phyloP scores from a whole-genome alignment of 306 rosid species.

The Macrotyloma uniflorum region DNA sequence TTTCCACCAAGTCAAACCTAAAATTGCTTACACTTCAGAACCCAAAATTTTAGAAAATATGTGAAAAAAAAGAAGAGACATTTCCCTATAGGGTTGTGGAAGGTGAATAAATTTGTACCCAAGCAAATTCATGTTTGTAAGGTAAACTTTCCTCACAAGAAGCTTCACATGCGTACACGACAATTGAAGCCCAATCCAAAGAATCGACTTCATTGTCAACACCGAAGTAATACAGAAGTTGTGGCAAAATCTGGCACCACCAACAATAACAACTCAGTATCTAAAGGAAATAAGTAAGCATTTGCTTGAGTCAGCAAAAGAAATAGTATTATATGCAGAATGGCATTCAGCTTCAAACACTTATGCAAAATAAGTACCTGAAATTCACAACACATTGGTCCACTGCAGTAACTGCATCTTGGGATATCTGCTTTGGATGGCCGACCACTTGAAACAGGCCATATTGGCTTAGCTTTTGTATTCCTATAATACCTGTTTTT shows the following conservation, averaged over 20 bases:
- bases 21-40: background rate
- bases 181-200: background rate
- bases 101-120: constrained; percentile 8
- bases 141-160: background rate
- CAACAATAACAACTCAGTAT: background rate
- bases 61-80: background rate
- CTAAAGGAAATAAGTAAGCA: background rate
- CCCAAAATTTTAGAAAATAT: background rate
- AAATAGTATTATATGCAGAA: background rate
- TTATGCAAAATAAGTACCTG: background rate
- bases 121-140: background rate
- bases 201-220: background rate
- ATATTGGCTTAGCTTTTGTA: background rate
- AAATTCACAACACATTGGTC: constrained; percentile 3
- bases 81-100: background rate
- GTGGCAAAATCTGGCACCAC: background rate
- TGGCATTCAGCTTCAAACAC: background rate
- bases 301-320: background rate
- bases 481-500: background rate
- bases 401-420: background rate
- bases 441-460: background rate
- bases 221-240: background rate
- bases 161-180: background rate
- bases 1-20: background rate
- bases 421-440: constrained; percentile 4